Conservation (phyloP, 2,329 filamentous ascomycete species). For the Aschersonia sp. region DNA sequence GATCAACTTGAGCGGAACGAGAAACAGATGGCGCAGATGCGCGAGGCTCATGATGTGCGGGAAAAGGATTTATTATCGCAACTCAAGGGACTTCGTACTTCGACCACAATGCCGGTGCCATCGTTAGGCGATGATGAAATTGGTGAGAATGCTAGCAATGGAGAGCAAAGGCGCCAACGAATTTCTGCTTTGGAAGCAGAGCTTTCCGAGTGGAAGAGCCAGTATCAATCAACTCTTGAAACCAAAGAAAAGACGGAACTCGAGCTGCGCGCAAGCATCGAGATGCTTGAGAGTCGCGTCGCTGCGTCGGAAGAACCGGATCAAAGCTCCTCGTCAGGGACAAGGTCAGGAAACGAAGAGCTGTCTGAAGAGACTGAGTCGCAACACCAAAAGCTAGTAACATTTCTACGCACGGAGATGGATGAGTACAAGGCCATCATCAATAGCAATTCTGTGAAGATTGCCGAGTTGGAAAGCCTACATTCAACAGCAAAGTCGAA, state of each 20-base stretch:
- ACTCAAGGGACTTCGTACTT: slow-evolving; percentile 48
- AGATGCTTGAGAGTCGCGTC: slow-evolving; percentile 52
- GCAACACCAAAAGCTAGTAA: slow-evolving; percentile 45
- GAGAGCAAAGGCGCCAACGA: slow-evolving; percentile 22
- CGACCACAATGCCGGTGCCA: slow-evolving; percentile 27
- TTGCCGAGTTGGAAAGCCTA: slow-evolving; percentile 60
- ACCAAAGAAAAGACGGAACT: slow-evolving; percentile 60
- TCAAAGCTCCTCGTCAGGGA: slow-evolving; percentile 25
- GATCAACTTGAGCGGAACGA: slow-evolving; percentile 83
- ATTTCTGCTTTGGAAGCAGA: slow-evolving; percentile 57
- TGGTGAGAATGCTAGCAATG: slow-evolving; percentile 10
- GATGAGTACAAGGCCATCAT: slow-evolving; percentile 69
- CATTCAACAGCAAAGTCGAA: slow-evolving; percentile 53
- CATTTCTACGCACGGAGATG: slow-evolving; percentile 56
- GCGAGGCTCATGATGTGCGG: slow-evolving; percentile 55
- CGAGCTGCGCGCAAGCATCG: slow-evolving; percentile 57
- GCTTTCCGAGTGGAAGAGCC: slow-evolving; percentile 58
- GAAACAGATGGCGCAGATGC: slow-evolving; percentile 59
- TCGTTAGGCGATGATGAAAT: slow-evolving; percentile 6
- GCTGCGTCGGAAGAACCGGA: slow-evolving; percentile 38
- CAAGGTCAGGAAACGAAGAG: slow-evolving; percentile 22
- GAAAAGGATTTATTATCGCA: slow-evolving; percentile 64
- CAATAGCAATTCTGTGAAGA: slow-evolving; percentile 50
- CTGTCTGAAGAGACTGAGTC: slow-evolving; percentile 29
- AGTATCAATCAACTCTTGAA: slow-evolving; percentile 57